Base-by-base conservation (phyloP, 139 green algal species). In the Ettlia oleoabundans region DNA sequence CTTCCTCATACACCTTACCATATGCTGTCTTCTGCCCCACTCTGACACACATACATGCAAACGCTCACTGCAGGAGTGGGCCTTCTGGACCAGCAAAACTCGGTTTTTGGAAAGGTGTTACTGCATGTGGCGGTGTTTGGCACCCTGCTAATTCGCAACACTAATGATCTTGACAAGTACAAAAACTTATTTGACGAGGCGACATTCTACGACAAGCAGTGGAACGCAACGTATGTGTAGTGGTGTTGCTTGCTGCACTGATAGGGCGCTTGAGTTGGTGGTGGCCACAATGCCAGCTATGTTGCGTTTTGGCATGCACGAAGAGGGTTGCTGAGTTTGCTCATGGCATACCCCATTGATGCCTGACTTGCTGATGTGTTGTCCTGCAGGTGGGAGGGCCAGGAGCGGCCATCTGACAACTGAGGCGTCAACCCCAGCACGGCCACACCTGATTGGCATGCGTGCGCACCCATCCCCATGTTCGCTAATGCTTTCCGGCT, bases 131-230 rank as follows among this genome's bases (percentile, higher is more conserved):
- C 85, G 41, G 94, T 98, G 37, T 95, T 97, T 78, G 79, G 38
- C 43, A 86, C 97, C 38, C 88, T 98, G 47, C 83, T 96, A 18
- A 83, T 97, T 79, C 83, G 93, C 76, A 83, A 67, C 52, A 90
- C 53, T 51, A 61, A 30, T 38, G 91, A 95, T 66, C 21, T 98
- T 40, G 87, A 93, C 68, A 94, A 94, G 68, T 95, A 90, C 88
- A 95, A 95, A 86, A 90, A 88, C 65, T 84, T 98, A 70, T 52
- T 97, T 0, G 92, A 97, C 53, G 95, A 98, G 89, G 95, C 95
- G 8, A 98, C 94, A 32, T 98, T 98, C 91, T 98, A 98, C 78
- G 94, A 98, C 89, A 93, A 91, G 85, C 90, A 87, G 75, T 81
- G 75, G 75, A 58, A 61, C 55, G 55, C 75, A 38, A 81, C 75